Conservation (phyloP, 2,329 filamentous ascomycete genomes). For the Emmonsia crescens region DNA sequence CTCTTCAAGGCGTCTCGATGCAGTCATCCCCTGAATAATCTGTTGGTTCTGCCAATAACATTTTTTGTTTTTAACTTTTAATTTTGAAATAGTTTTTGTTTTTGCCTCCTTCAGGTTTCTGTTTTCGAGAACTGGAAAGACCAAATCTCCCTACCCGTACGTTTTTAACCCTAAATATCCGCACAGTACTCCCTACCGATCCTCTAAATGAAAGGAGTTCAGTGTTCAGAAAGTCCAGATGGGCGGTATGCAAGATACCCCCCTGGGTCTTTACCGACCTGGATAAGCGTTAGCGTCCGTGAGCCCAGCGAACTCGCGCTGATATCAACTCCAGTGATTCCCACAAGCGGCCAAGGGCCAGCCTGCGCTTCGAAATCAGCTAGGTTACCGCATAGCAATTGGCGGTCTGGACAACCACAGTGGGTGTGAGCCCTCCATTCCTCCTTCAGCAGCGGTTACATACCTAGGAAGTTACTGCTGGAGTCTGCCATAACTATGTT, state of each 20-base stretch:
- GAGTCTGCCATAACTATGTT: not conserved
- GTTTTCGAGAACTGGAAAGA: not conserved
- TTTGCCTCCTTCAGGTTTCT: not conserved
- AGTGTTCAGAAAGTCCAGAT: not conserved
- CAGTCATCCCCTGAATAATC: not conserved
- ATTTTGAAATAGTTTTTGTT: not conserved
- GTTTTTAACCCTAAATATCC: not conserved
- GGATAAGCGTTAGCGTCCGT: too few species aligned
- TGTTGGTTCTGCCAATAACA: too few species aligned
- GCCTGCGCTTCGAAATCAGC: not conserved
- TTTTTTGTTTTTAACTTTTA: too few species aligned
- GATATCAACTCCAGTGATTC: not conserved
- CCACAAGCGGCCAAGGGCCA: too few species aligned
- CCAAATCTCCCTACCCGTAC: too few species aligned
- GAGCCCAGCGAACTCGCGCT: too few species aligned
- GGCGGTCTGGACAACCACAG: not conserved
- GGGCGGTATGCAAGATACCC: not conserved
- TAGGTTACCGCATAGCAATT: not conserved
- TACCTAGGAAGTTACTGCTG: too few species aligned
- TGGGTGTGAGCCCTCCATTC: not conserved
- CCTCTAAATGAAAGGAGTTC: not conserved
- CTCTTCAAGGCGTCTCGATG: not conserved
- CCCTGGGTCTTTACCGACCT: not conserved
- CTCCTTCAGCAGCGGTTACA: not conserved
- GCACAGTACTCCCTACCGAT: not conserved